A percentile compares a stretch with the other conserved stretches of the same genome.
These are phyloP conservation scores for Eucalyptus coolabah DNA, from an alignment of 345 rosid genomes.

Conservation along the genomic window DNA sequence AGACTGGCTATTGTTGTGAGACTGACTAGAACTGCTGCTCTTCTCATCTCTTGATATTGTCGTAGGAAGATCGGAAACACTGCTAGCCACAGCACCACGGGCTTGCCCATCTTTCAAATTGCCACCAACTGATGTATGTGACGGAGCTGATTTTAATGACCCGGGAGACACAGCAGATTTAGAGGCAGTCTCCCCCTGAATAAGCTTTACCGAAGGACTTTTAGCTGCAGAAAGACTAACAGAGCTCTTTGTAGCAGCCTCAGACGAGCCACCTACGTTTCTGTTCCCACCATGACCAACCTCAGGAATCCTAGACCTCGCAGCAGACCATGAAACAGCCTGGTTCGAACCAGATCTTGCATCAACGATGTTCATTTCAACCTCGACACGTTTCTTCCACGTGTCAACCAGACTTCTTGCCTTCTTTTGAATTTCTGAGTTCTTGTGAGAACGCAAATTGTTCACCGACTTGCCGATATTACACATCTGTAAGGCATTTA, in stretches of 20 bases:
- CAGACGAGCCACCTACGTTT: constrained; percentile 42
- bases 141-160: constrained; percentile 34
- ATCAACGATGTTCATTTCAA: constrained; percentile 62
- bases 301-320: constrained; percentile 55
- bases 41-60: constrained; percentile 50
- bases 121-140: constrained; percentile 25
- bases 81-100: constrained; percentile 16
- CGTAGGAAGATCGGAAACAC: constrained; percentile 25
- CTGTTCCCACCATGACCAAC: constrained; percentile 42
- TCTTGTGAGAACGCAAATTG: constrained; percentile 69
- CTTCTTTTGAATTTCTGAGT: constrained; percentile 77
- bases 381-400: constrained; percentile 95
- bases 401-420: constrained; percentile 88
- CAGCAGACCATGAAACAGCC: constrained; percentile 51
- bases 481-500: constrained; percentile 82
- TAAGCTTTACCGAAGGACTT: constrained; percentile 36
- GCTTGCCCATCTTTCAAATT: constrained; percentile 45
- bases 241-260: constrained; percentile 50
- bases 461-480: constrained; percentile 90
- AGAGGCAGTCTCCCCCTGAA: constrained; percentile 28
- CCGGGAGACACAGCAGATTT: constrained; percentile 50
- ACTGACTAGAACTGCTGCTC: constrained; percentile 78
- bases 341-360: constrained; percentile 56
- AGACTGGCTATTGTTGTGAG: constrained; percentile 70
- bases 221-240: constrained; percentile 40